These are phyloP conservation scores for Acanthamoeba lenticulata DNA, from an alignment of 208 protist species.

Conservation along the genomic window DNA sequence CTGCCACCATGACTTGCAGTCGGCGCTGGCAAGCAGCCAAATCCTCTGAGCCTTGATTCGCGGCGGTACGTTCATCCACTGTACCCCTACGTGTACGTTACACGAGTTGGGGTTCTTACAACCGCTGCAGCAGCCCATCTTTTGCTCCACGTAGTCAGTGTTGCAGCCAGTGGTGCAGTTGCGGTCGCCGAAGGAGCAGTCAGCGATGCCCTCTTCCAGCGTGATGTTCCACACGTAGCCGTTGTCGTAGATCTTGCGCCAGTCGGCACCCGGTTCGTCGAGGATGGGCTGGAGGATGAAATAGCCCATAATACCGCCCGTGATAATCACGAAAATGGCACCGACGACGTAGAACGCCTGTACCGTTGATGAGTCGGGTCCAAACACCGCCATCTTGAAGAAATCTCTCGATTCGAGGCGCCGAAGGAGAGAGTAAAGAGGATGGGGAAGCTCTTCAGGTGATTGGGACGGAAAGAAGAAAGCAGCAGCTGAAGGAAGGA, in stretches of 20 bases:
- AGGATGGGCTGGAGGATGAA: conserved; percentile 9
- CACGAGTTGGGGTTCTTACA: conserved; percentile 24
- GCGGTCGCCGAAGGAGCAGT: not conserved
- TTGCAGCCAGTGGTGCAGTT: conserved; percentile 18
- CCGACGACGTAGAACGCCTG: not conserved
- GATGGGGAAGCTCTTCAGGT: too few relatives aligned
- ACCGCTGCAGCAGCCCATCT: not conserved
- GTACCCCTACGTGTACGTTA: not conserved
- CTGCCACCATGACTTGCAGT: not conserved
- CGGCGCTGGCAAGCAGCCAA: not conserved
- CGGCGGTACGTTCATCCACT: not conserved
- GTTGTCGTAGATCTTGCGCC: not conserved
- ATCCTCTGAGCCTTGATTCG: not conserved
- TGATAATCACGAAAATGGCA: not conserved
- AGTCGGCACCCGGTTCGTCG: not conserved
- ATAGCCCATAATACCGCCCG: not conserved
- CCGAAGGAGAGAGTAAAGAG: too few relatives aligned
- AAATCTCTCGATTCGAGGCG: too few relatives aligned
- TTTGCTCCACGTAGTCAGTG: not conserved
- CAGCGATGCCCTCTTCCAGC: not conserved
- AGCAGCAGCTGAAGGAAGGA: too few relatives aligned
- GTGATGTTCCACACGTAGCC: conserved; percentile 16
- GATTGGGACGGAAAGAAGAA: too few relatives aligned
- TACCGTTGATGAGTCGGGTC: not conserved
- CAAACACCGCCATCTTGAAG: not conserved